Evolutionary conservation across 208 protist species (phyloP).

Genomic region (Crithidia sp.): DNA sequence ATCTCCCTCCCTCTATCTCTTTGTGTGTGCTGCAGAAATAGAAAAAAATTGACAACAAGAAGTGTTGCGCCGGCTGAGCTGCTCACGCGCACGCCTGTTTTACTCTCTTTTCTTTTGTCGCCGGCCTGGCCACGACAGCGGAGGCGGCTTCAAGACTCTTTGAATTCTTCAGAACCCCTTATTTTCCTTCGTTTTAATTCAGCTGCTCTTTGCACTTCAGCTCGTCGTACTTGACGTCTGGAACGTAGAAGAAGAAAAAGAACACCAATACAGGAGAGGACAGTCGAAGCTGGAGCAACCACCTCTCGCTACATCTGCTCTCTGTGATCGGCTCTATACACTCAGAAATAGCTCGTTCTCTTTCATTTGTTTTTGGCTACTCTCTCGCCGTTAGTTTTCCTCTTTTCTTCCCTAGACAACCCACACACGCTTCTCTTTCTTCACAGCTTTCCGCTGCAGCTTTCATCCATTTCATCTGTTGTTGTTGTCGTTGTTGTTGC

Average conservation of each 20-base stretch:
- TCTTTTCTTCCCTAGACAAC: constrained; percentile 8
- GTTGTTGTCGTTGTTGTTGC: background rate
- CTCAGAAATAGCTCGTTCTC: background rate
- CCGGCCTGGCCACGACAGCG: no score
- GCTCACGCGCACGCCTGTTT: background rate
- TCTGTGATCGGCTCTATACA: background rate
- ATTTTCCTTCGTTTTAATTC: constrained; percentile 18
- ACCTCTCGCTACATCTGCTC: background rate
- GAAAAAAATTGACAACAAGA: no score
- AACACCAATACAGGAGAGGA: background rate
- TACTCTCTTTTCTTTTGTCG: constrained; percentile 8
- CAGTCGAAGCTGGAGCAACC: no score
- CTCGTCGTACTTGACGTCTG: background rate
- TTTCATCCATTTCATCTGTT: background rate
- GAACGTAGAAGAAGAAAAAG: constrained; percentile 7
- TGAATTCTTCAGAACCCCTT: background rate
- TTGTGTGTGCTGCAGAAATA: no score
- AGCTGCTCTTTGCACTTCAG: background rate
- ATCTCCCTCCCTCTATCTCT: no score
- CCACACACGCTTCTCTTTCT: background rate
- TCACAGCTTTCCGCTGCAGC: background rate
- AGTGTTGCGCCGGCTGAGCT: no score
- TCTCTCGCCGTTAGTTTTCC: background rate
- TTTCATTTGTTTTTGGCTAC: background rate
- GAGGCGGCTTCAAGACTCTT: background rate